A percentile compares a stretch with the other conserved stretches of the same genome.
Conservation (phyloP, 345 rosid species). For the Lepidium africanum region DNA sequence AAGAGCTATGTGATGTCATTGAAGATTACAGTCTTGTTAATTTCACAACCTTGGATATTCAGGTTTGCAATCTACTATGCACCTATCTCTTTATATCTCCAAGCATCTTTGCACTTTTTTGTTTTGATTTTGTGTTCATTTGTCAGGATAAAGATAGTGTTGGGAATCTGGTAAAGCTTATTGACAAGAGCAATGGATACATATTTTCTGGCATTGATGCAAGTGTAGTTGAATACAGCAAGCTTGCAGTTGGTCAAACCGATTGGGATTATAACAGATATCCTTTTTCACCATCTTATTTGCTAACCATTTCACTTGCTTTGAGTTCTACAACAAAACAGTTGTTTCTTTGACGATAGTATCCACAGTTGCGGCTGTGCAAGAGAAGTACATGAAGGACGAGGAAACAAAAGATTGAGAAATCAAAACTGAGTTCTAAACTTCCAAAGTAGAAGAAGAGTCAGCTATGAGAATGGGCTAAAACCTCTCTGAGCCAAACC, state of each 20-base stretch:
- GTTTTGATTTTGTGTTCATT: neutral
- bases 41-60: conserved; percentile 83
- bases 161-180: conserved; percentile 68
- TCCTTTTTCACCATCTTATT: conserved; percentile 34
- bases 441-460: neutral
- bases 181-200: conserved; percentile 83
- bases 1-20: conserved; percentile 63
- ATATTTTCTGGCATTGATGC: conserved; percentile 68
- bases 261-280: conserved; percentile 95
- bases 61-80: conserved; percentile 35
- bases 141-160: conserved; percentile 87
- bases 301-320: neutral
- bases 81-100: neutral
- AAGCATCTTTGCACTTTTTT: neutral
- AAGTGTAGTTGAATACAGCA: conserved; percentile 90
- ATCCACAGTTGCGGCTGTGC: conserved; percentile 40
- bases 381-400: conserved; percentile 66
- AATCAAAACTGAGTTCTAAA: neutral
- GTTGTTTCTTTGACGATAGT: conserved; percentile 23
- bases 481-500: neutral
- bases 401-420: conserved; percentile 24
- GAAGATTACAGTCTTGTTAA: conserved; percentile 62
- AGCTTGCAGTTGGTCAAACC: conserved; percentile 63
- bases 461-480: neutral
- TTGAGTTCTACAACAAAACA: neutral